Evolutionary conservation across 768 basidiomycete genomes (phyloP).

Genomic region (Boletus tomentosulus): DNA sequence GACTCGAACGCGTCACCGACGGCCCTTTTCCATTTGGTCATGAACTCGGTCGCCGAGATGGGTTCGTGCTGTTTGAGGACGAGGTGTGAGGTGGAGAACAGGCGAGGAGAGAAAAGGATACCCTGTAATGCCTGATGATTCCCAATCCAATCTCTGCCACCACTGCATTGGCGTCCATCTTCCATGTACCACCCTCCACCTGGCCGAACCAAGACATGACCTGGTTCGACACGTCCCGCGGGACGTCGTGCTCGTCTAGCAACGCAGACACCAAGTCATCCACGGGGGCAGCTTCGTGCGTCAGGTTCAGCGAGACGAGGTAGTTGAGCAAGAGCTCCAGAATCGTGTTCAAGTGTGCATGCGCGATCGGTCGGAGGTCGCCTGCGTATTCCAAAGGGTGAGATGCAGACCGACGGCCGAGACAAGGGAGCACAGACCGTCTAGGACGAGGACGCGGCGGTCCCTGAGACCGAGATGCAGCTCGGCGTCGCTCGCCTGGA

Average conservation of each 20-base stretch:
- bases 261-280: constrained; percentile 58
- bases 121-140: constrained; percentile 60
- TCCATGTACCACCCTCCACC: constrained; percentile 54
- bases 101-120: constrained; percentile 19
- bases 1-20: constrained; percentile 78
- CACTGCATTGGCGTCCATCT: constrained; percentile 54
- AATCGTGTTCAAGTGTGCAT: constrained; percentile 59
- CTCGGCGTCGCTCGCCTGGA: constrained; percentile 84
- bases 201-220: constrained; percentile 83
- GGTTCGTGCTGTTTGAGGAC: constrained; percentile 48
- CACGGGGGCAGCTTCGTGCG: constrained; percentile 49
- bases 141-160: constrained; percentile 77
- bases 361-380: constrained; percentile 68
- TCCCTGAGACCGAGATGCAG: constrained; percentile 59
- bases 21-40: constrained; percentile 62
- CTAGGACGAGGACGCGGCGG: constrained; percentile 67
- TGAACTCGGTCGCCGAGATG: constrained; percentile 51
- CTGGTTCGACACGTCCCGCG: constrained; percentile 55
- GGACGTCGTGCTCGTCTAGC: constrained; percentile 69
- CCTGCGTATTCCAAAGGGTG: constrained; percentile 36
- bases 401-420: too few species aligned
- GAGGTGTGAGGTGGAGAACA: not conserved
- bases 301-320: constrained; percentile 59
- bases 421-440: constrained; percentile 40
- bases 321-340: constrained; percentile 73